Evolutionary conservation across 2,329 filamentous ascomycete species (phyloP), one percentile per base, ranked within the genome.

Genomic region (Hymenoscyphus fructigenus): DNA sequence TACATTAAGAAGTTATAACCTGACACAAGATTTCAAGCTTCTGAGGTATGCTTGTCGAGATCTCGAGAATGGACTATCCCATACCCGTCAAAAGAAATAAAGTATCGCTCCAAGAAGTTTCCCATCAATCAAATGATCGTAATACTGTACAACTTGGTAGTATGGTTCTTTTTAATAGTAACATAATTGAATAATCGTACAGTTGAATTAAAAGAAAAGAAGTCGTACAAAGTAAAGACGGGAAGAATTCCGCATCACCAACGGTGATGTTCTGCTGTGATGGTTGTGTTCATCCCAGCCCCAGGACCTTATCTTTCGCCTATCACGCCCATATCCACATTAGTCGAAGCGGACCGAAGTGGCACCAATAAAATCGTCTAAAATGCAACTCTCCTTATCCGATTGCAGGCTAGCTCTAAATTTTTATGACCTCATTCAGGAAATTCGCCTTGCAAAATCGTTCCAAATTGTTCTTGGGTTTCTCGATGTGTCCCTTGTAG

Each of bases 261-360:
- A 7, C 20, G 14, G 44, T 29, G 23, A 36, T 50, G 23, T 10
- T 47, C 14, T 41, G 26, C n/a, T n/a, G n/a, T n/a, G n/a, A n/a
- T n/a, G n/a, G n/a, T n/a, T n/a, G 14, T 32, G 41, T 34, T 32
- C 9, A 28, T 58, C 53, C 34, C 20, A n/a, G 12, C 26, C 28
- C 26, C n/a, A 2, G 9, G 14, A 29, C 5, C 62, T 66, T 66
- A 66, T 64, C 65, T 64, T 29, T 64, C 34, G 57, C 57, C 32
- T 59, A 56, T 55, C 58, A 20, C 17, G 17, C n/a, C n/a, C 47
- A 23, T 32, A 20, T 38, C 20, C 23, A n/a, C 26, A 12, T 15
- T n/a, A 26, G 15, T 26, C 9, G 34, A 36, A 36, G 34, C 34
- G 34, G 34, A 7, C 34, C 34, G 34, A 36, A 36, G 34, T 12